Percentiles rank a stretch among this genome's conserved stretches.
These are phyloP conservation scores for Boletus coccyginus DNA, from an alignment of 768 basidiomycete species.

Conservation along the genomic window DNA sequence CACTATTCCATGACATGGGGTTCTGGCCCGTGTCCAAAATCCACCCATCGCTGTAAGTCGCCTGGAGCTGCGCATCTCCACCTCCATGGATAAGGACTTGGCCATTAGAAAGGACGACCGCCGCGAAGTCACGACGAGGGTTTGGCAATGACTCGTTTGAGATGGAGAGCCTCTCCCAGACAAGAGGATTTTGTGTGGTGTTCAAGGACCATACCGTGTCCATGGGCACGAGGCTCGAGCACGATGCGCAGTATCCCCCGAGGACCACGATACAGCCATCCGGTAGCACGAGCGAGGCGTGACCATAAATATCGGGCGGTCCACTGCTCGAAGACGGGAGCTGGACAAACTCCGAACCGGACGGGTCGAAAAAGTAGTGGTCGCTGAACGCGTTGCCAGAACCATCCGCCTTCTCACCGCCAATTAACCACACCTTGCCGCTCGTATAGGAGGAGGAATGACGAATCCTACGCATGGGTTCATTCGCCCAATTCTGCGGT, in stretches of 20 bases:
- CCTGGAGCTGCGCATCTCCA: conserved; percentile 53
- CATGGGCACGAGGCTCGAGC: conserved; percentile 50
- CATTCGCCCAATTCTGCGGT: conserved; percentile 50
- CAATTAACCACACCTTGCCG: conserved; percentile 66
- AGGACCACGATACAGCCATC: conserved; percentile 71
- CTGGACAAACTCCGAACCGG: conserved; percentile 46
- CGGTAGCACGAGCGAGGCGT: conserved; percentile 63
- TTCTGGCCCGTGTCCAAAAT: conserved; percentile 55
- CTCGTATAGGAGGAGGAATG: conserved; percentile 57
- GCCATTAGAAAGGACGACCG: conserved; percentile 46
- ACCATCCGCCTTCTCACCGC: conserved; percentile 81
- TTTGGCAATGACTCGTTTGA: conserved; percentile 45
- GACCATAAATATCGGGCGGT: conserved; percentile 72
- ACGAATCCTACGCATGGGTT: conserved; percentile 76
- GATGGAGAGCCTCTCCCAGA: conserved; percentile 50
- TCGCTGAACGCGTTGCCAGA: conserved; percentile 62
- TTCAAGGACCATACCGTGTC: conserved; percentile 62
- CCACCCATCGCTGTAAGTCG: conserved; percentile 66
- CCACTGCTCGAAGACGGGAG: conserved; percentile 50
- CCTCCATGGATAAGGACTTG: conserved; percentile 80
- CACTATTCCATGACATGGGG: conserved; percentile 58
- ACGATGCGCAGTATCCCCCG: conserved; percentile 63
- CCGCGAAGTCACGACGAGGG: conserved; percentile 64
- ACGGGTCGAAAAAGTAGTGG: conserved; percentile 61
- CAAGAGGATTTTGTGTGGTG: conserved; percentile 42